Base-by-base conservation (phyloP, 495 filamentous ascomycete genomes). In the Usnea hakonensis region DNA sequence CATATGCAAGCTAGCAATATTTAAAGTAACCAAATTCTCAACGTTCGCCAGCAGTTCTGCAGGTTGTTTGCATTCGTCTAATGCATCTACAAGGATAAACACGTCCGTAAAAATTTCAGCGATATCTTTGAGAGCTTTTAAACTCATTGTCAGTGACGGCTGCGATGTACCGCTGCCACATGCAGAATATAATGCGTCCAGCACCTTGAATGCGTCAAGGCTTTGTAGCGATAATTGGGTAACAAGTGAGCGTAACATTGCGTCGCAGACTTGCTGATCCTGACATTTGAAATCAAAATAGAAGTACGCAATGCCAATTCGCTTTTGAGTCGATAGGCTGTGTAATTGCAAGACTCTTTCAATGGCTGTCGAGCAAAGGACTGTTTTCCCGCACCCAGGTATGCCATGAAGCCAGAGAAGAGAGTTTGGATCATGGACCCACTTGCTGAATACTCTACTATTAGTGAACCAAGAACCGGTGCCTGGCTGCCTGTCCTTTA, bases 381-480 rank as follows among this genome's bases (percentile, higher is more conserved):
- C 64, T 4, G 73, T 71, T 52, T 77, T 77, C n/a, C 74, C 75
- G 41, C 68, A 72, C 14, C 74, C 74, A 55, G 73, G 67, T 57
- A 68, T 74, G 17, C 74, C 75, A 62, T 75, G 60, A 14, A 77
- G 62, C 74, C 74, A 77, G 38, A 77, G 60, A 40, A 67, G 46
- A 11, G 67, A 68, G 23, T 57, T 50, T 17, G 48, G 37, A 5
- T 55, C 57, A 3, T 26, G 35, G 19, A 66, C 61, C 74, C 72
- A 76, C 13, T 61, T 50, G 19, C 64, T 26, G 33, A 72, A 74
- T 11, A n/a, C 17, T 8, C 60, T 53, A 36, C 60, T 66, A 10
- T 69, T 38, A 23, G 73, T 40, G 0, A 76, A 62, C 74, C 74
- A 76, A 16, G 57, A 35, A 4, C 72, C 71, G 10, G 74, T 73